These are phyloP conservation scores for Parietichytrium sp. DNA, from an alignment of 108 stramenopile genomes.

Conservation along the genomic window DNA sequence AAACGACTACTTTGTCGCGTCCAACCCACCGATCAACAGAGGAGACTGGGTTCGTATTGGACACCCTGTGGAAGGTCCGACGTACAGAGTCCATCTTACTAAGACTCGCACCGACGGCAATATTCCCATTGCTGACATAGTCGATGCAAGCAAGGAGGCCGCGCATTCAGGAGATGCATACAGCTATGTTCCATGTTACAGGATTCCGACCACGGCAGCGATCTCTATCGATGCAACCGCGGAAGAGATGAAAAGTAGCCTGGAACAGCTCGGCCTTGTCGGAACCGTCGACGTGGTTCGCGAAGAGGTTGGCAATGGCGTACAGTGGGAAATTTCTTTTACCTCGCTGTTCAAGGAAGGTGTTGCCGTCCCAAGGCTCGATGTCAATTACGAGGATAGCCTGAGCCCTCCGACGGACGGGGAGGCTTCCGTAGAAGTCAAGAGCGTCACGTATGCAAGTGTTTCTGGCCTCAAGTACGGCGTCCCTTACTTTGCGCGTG, in stretches of 20 bases:
- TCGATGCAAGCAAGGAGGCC: slow-evolving; percentile 32
- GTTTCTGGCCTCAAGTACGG: neutral
- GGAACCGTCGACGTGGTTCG: slow-evolving; percentile 68
- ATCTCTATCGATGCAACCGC: slow-evolving; percentile 67
- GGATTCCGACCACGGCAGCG: slow-evolving; percentile 68
- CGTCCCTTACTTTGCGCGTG: neutral
- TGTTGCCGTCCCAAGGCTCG: neutral
- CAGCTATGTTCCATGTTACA: slow-evolving; percentile 70
- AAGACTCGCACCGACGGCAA: neutral
- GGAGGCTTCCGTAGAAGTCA: neutral
- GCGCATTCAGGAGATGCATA: neutral
- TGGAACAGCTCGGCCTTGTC: slow-evolving; percentile 64
- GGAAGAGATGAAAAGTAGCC: slow-evolving; percentile 67
- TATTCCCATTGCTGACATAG: neutral
- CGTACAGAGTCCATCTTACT: neutral
- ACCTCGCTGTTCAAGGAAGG: neutral
- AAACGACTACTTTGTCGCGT: neutral
- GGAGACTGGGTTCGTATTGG: slow-evolving; percentile 19
- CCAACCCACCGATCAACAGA: neutral
- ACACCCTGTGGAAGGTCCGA: neutral
- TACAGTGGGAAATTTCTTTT: slow-evolving; percentile 54
- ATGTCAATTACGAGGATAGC: neutral
- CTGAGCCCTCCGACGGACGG: neutral
- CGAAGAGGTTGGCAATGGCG: slow-evolving; percentile 60
- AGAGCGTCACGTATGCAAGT: neutral